Base-by-base conservation (phyloP, 1,284 basidiomycete species). In the Austroboletus niveus region DNA sequence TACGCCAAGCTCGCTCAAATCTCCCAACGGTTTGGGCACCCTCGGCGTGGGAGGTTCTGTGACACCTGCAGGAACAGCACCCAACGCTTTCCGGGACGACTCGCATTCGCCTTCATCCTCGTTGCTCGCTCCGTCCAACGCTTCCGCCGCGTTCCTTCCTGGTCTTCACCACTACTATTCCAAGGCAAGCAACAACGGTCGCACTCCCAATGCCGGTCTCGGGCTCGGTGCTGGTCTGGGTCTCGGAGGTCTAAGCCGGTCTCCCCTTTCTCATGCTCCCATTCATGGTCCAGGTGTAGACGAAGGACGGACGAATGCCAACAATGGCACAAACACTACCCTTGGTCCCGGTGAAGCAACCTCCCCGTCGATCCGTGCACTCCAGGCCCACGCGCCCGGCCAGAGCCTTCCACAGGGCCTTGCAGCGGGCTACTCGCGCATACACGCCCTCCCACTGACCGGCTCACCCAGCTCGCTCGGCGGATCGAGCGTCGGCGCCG, bases 371-470 rank as follows among this genome's bases (percentile, higher is more conserved):
- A 72, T 85, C 20, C 77, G 84, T 17, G 88, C 87, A 1, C 71
- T 89, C 34, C 87, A 89, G 61, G 72, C 81, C 11, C 91, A 93
- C 58, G 89, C 89, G 1, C 90, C 91, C 0, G 90, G 90, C 1
- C 90, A 92, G 68, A 87, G 84, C 69, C 75, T 93, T n/a, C 91
- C 92, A 1, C 90, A 93, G 56, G 91, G 91, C 35, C 75, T 94
- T 24, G 91, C 91, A 0, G 91, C 91, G 0, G 92, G 92, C 3
- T 85, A 91, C 65, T 92, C 89, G 42, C 77, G 91, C 42, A 85
- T 94, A 55, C 91, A 94, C 60, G 84, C 90, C 1, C 69, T 84
- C 22, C 85, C 83, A 0, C 79, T 79, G 15, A 68, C 73, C 50
- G 58, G 79, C 64, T 61, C 77, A 1, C 65, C 68, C 22, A 43